phyloP scores from a whole-genome alignment of 2,329 filamentous ascomycete species.

The Metarhizium brunneum region DNA sequence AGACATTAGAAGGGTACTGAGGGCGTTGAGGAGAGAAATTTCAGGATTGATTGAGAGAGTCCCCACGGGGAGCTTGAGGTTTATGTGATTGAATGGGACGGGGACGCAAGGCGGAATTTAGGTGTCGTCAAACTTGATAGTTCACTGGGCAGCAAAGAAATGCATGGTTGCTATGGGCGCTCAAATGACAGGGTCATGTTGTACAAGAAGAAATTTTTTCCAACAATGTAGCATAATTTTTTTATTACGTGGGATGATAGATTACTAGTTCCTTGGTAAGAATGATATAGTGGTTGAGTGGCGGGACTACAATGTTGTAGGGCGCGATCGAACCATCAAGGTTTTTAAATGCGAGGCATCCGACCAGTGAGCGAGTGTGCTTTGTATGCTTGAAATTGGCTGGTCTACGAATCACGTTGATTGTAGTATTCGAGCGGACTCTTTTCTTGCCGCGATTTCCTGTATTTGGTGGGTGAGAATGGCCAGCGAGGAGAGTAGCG shows the following conservation, averaged over 20 bases:
- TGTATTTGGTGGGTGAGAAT: no score
- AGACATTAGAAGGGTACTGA: conserved; percentile 33
- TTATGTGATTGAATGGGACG: conserved; percentile 24
- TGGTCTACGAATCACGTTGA: no score
- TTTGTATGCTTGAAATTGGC: not conserved
- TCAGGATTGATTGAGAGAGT: conserved; percentile 33
- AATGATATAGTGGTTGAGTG: not conserved
- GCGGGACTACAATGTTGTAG: not conserved
- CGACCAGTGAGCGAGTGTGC: no score
- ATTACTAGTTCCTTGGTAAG: not conserved
- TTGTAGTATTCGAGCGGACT: no score
- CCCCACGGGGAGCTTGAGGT: conserved; percentile 34
- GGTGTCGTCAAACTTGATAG: not conserved
- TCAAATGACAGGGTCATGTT: conserved; percentile 5
- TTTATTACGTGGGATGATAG: not conserved
- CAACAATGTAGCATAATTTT: conserved; percentile 6
- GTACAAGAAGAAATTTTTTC: conserved; percentile 1
- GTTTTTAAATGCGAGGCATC: not conserved
- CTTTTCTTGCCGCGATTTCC: no score
- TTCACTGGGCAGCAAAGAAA: not conserved
- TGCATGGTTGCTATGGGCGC: not conserved
- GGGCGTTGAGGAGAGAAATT: conserved; percentile 33
- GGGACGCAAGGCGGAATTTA: not conserved
- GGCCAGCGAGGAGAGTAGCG: not conserved
- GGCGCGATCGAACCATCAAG: not conserved